A percentile compares a stretch with the other conserved stretches of the same genome.
Conservation (phyloP, 805 yeast genomes). For the Metschnikowia noctiluminum region DNA sequence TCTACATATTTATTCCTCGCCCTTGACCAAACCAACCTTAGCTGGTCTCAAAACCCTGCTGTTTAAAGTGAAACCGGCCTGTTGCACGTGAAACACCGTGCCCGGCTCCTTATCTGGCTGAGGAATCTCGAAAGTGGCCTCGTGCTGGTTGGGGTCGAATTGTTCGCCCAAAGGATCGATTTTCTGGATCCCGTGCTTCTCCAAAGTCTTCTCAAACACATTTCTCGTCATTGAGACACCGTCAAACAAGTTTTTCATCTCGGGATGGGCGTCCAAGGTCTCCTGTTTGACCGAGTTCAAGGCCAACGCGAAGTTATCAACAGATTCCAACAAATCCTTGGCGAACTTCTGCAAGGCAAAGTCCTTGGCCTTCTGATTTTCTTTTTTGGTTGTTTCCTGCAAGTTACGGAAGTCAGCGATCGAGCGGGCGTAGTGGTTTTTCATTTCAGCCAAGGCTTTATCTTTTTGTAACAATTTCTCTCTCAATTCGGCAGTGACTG, state of each 20-base stretch:
- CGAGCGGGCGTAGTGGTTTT: conserved; percentile 77
- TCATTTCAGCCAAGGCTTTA: conserved; percentile 75
- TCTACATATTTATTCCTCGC: conserved; percentile 16
- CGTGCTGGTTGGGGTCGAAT: conserved; percentile 90
- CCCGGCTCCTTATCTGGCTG: conserved; percentile 89
- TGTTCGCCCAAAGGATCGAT: conserved; percentile 79
- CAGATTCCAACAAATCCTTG: conserved; percentile 81
- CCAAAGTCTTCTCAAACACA: conserved; percentile 79
- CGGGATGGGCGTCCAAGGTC: conserved; percentile 41
- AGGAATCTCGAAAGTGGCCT: conserved; percentile 86
- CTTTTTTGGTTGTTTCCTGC: conserved; percentile 86
- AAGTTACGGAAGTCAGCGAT: conserved; percentile 91
- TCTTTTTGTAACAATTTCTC: conserved; percentile 57
- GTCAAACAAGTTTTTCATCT: conserved; percentile 68
- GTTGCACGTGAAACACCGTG: conserved; percentile 89
- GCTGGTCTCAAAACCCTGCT: conserved; percentile 92
- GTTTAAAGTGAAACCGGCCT: conserved; percentile 81
- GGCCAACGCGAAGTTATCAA: conserved; percentile 89
- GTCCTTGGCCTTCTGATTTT: conserved; percentile 81
- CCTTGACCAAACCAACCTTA: conserved; percentile 89
- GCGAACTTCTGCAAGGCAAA: conserved; percentile 92
- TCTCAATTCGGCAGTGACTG: conserved; percentile 39
- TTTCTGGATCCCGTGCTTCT: conserved; percentile 75
- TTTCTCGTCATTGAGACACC: conserved; percentile 90
- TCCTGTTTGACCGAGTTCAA: conserved; percentile 67